Conservation (phyloP, 345 rosid species). For the Hirschfeldia incana region DNA sequence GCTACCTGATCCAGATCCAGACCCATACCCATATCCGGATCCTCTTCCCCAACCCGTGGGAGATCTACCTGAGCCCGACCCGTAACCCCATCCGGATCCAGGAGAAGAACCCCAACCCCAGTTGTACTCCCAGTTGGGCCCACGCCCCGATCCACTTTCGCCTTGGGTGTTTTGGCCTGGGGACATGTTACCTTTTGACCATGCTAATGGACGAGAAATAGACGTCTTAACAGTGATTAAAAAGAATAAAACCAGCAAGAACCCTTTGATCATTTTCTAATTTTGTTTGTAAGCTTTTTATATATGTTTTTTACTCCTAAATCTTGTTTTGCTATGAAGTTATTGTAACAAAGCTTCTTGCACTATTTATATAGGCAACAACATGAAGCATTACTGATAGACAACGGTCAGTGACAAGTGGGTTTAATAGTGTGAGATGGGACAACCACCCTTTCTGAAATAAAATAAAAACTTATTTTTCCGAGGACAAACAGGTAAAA, state of each 20-base stretch:
- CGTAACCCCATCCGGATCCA: constrained; percentile 77
- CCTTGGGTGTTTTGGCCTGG: constrained; percentile 47
- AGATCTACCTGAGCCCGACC: constrained; percentile 75
- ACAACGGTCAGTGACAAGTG: constrained; percentile 31
- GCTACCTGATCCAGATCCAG: constrained; percentile 69
- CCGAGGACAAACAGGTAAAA: not conserved
- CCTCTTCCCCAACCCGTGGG: constrained; percentile 79
- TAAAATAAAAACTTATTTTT: not conserved
- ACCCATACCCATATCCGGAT: constrained; percentile 70
- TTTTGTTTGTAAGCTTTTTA: not conserved
- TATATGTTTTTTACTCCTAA: not conserved
- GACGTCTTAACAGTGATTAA: constrained; percentile 29
- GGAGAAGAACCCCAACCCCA: constrained; percentile 96
- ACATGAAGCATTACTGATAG: constrained; percentile 24
- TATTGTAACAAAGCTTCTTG: constrained; percentile 26
- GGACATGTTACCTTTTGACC: constrained; percentile 32
- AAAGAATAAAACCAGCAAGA: constrained; percentile 35
- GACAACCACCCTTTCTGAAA: constrained; percentile 27
- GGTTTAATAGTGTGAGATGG: constrained; percentile 37
- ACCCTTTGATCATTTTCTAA: constrained; percentile 25
- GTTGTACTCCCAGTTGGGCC: constrained; percentile 72
- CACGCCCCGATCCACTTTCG: constrained; percentile 65
- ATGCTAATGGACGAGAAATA: constrained; percentile 24
- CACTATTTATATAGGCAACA: constrained; percentile 35
- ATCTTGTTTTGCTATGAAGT: constrained; percentile 23